These are phyloP conservation scores for Taphrina deformans DNA, from an alignment of 1,139 yeast species.

Conservation along the genomic window DNA sequence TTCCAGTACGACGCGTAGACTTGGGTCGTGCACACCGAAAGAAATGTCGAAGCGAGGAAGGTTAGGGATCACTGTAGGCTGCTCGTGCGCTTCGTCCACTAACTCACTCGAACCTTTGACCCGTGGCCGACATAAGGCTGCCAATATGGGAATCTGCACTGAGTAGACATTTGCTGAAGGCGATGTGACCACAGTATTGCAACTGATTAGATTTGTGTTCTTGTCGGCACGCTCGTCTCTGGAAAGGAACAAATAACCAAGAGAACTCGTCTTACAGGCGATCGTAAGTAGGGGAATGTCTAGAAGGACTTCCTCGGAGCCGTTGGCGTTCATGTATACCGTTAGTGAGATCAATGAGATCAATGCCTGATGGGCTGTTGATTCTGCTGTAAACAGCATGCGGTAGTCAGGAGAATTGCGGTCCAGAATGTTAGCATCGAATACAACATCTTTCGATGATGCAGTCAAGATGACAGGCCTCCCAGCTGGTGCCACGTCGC, in stretches of 20 bases:
- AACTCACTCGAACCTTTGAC: background rate
- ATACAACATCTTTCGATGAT: slow-evolving; percentile 46
- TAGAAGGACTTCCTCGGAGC: slow-evolving; percentile 46
- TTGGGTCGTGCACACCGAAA: slow-evolving; percentile 26
- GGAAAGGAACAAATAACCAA: slow-evolving; percentile 44
- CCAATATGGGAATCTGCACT: slow-evolving; percentile 5
- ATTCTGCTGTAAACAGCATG: slow-evolving; percentile 45
- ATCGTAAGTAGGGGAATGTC: slow-evolving; percentile 48
- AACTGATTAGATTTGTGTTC: slow-evolving; percentile 42
- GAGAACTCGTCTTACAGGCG: slow-evolving; percentile 46
- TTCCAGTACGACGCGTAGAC: slow-evolving; percentile 22
- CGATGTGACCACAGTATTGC: slow-evolving; percentile 46
- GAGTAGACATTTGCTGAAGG: slow-evolving; percentile 45
- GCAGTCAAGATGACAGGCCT: slow-evolving; percentile 41
- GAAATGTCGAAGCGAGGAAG: slow-evolving; percentile 1
- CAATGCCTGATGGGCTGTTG: slow-evolving; percentile 49
- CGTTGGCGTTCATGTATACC: slow-evolving; percentile 43
- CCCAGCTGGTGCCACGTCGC: slow-evolving; percentile 14
- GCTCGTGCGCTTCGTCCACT: background rate
- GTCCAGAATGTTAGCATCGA: slow-evolving; percentile 48
- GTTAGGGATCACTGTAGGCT: background rate
- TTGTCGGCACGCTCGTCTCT: slow-evolving; percentile 39
- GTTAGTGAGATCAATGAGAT: slow-evolving; percentile 47
- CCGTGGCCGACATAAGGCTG: slow-evolving; percentile 17
- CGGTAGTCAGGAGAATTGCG: slow-evolving; percentile 48